Evolutionary conservation across 371 early-diverging fungal genomes (phyloP).

Genomic region (Conidiobolus incongruus): DNA sequence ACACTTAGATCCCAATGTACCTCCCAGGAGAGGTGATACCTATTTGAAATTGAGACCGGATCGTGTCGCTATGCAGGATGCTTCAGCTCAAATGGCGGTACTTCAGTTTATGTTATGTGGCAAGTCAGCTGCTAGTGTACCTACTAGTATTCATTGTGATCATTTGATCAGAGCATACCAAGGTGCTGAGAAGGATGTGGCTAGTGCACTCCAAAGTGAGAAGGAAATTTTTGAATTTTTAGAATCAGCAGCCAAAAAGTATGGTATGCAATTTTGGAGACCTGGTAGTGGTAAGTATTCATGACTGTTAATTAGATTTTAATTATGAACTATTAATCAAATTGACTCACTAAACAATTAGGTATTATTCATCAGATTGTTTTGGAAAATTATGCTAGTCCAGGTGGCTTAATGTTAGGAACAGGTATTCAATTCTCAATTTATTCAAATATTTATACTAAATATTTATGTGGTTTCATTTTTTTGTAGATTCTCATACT

Average conservation of each 20-base stretch:
- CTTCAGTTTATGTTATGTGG: slow-evolving; percentile 83
- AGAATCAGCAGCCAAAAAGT: slow-evolving; percentile 48
- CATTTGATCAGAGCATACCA: slow-evolving; percentile 68
- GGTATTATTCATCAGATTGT: slow-evolving; percentile 82
- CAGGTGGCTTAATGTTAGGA: slow-evolving; percentile 77
- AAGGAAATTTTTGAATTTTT: slow-evolving; percentile 76
- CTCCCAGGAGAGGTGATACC: slow-evolving; percentile 39
- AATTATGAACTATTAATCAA: slow-evolving; percentile 4
- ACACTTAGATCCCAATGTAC: slow-evolving; percentile 18
- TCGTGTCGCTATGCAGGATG: slow-evolving; percentile 65
- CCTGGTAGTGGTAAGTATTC: slow-evolving; percentile 50
- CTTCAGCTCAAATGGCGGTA: slow-evolving; percentile 74
- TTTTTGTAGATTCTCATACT: slow-evolving; percentile 44
- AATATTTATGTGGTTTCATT: background rate
- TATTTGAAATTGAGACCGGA: slow-evolving; percentile 39
- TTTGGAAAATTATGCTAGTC: slow-evolving; percentile 82
- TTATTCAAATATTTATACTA: background rate
- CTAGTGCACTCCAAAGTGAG: slow-evolving; percentile 34
- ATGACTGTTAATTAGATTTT: too few relatives aligned
- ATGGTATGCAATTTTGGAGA: slow-evolving; percentile 76
- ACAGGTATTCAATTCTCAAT: too few relatives aligned
- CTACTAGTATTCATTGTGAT: slow-evolving; percentile 79
- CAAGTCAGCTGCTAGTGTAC: slow-evolving; percentile 64
- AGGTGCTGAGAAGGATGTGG: slow-evolving; percentile 54
- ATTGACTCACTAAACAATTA: background rate